A percentile compares a stretch with the other conserved stretches of the same genome.
Evolutionary conservation across 1,284 basidiomycete species (phyloP).

Genomic region (Naganishia albida): DNA sequence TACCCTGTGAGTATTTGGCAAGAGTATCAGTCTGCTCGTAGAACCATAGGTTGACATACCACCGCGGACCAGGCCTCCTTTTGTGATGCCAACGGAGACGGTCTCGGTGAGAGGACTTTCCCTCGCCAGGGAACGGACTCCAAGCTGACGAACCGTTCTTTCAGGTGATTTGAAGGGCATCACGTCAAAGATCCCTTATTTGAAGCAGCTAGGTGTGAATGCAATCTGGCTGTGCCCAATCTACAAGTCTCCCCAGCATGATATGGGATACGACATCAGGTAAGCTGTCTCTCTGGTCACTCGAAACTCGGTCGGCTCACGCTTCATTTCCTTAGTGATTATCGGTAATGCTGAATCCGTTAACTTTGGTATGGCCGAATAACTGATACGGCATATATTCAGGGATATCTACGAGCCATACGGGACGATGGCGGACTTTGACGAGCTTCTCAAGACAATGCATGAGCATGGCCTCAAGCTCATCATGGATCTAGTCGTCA

Average conservation of each 20-base stretch:
- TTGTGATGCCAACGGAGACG: conserved; percentile 31
- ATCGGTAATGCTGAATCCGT: conserved; percentile 4
- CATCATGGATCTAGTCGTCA: conserved; percentile 57
- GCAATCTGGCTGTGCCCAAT: conserved; percentile 54
- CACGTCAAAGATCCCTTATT: conserved; percentile 53
- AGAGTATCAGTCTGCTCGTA: background rate
- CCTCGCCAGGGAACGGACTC: no score
- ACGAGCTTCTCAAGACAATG: conserved; percentile 48
- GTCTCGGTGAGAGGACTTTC: conserved; percentile 7
- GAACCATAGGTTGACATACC: background rate
- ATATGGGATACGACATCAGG: conserved; percentile 41
- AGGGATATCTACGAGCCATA: conserved; percentile 53
- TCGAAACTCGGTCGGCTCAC: background rate
- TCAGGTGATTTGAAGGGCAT: conserved; percentile 56
- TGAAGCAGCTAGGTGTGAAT: conserved; percentile 55
- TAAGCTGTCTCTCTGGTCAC: background rate
- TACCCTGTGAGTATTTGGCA: conserved; percentile 13
- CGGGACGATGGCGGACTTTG: conserved; percentile 55
- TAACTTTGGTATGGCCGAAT: no score
- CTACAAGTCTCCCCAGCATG: conserved; percentile 45
- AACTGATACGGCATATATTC: conserved; percentile 31
- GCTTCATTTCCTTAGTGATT: conserved; percentile 7
- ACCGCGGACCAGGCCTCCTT: conserved; percentile 19
- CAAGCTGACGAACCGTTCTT: background rate
- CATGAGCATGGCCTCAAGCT: conserved; percentile 54